Evolutionary conservation across 2,329 filamentous ascomycete species (phyloP), one percentile per base, ranked within the genome.

Genomic region (Cercospora sojina): DNA sequence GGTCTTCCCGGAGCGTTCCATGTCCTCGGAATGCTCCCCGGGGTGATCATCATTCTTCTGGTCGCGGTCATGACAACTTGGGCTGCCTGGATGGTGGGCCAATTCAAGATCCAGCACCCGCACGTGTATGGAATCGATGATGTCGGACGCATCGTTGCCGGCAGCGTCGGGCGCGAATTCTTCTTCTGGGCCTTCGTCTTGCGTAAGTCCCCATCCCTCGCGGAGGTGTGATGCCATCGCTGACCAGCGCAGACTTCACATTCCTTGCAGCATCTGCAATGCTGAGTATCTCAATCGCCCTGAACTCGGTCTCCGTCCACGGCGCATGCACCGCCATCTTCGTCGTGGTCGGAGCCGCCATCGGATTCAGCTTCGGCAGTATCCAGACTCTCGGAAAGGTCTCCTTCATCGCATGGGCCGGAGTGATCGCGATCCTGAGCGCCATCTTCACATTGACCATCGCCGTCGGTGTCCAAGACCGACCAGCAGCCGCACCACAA

Each of bases 101-200:
- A 76, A 10, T 86, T 87, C 77, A 87, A 87, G 71, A 70, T 85
- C 47, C 77, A 79, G n/a, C 84, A 86, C 71, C 81, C 82, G 0
- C 79, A 85, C 67, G 84, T 87, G 2, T 86, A 87, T 69, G 83
- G 82, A 61, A 86, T 87, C 77, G 85, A 85, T 41, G 85, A 87
- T 68, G 85, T 83, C 0, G 85, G 85, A n/a, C 76, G 76, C 49
- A 81, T 86, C 58, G 77, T 87, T 18, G 85, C 86, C 62, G 85
- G 85, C 1, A 81, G 79, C 1, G 63, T 83, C 3, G 84, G 85
- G 0, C 80, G 84, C 23, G 84, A 84, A 67, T 67, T 85, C 13
- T 79, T 86, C 55, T 79, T 64, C 51, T 67, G 65, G 65, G 65
- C 62, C 25, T 79, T 64, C 32, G 57, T 64, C 9, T 32, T 64